Conservation (phyloP, 106 monocot species). For the Phalaenopsis equestris region DNA sequence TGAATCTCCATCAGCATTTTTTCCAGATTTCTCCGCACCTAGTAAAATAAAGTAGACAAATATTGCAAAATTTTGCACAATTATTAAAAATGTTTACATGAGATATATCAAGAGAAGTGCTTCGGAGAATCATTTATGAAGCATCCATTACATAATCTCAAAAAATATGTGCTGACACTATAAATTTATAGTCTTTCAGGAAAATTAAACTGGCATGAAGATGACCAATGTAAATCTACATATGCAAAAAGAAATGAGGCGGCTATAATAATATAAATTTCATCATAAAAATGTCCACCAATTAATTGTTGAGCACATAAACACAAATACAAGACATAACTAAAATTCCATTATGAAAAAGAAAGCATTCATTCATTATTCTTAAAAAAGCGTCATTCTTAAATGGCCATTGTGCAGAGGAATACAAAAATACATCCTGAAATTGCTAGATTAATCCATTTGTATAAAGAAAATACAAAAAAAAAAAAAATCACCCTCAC, state of each 20-base stretch:
- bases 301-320: neutral
- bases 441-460: too few species aligned
- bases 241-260: neutral
- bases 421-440: too few species aligned
- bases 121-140: neutral
- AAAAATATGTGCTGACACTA: neutral
- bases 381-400: neutral
- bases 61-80: neutral
- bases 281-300: neutral
- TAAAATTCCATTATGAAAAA: too few species aligned
- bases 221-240: neutral
- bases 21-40: constrained; percentile 97
- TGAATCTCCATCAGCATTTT: constrained; percentile 89
- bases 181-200: neutral
- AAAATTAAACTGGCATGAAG: neutral
- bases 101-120: neutral
- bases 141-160: neutral
- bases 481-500: too few species aligned
- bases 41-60: constrained; percentile 7
- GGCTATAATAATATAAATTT: neutral
- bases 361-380: neutral
- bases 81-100: neutral
- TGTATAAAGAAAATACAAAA: too few species aligned
- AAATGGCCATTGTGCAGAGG: too few species aligned
- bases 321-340: neutral